A percentile compares a stretch with the other conserved stretches of the same genome.
Conservation (phyloP, 768 basidiomycete species). For the Suillus subluteus region DNA sequence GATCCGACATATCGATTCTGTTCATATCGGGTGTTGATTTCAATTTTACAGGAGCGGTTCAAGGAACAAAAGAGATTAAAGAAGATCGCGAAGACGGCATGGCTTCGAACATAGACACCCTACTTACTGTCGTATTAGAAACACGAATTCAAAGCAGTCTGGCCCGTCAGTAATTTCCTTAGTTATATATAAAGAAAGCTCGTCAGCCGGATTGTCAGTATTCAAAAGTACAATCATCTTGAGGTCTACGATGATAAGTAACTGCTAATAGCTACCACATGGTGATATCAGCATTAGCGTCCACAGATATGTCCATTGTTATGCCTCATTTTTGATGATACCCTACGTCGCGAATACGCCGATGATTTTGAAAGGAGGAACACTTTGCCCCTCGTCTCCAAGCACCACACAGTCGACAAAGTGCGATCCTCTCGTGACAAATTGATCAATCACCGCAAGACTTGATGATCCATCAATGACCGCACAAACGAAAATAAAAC, state of each 20-base stretch:
- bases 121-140: conserved; percentile 3
- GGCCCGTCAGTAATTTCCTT: neutral
- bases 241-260: neutral
- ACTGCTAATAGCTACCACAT: neutral
- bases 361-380: conserved; percentile 87
- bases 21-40: conserved; percentile 13
- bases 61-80: conserved; percentile 81
- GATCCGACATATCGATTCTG: conserved; percentile 31
- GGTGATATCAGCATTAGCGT: neutral
- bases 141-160: conserved; percentile 1
- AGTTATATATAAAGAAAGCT: neutral
- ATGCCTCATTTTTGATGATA: neutral
- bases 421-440: conserved; percentile 86
- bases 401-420: conserved; percentile 88
- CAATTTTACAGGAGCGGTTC: conserved; percentile 66
- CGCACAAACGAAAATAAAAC: conserved; percentile 13
- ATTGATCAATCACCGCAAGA: conserved; percentile 83
- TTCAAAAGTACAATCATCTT: conserved; percentile 1
- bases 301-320: neutral
- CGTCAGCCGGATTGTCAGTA: neutral
- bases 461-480: conserved; percentile 41
- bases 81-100: conserved; percentile 88
- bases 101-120: conserved; percentile 65
- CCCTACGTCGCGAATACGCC: conserved; percentile 81
- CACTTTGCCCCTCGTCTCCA: conserved; percentile 83